Evolutionary conservation across 176 grass and related monocot species (phyloP).

Genomic region (Phoenix dactylifera): DNA sequence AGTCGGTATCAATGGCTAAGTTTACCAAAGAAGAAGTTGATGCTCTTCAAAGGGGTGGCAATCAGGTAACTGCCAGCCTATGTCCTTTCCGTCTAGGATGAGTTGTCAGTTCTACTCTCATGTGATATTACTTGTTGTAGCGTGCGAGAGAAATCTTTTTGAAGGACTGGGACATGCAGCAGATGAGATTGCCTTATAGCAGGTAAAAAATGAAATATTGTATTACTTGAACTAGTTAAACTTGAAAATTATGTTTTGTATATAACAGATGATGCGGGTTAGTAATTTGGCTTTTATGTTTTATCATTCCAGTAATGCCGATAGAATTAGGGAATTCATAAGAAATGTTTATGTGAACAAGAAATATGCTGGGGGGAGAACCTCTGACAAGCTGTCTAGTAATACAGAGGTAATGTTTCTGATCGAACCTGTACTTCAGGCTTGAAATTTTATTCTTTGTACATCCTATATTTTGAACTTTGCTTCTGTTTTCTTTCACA

Average conservation of each 20-base stretch:
- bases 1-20: constrained; percentile 92
- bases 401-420: constrained; percentile 43
- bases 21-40: constrained; percentile 87
- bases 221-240: constrained; percentile 1
- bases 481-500: too few relatives aligned
- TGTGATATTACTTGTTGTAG: constrained; percentile 33
- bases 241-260: too few relatives aligned
- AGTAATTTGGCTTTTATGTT: background rate
- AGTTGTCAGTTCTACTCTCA: constrained; percentile 10
- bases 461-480: too few relatives aligned
- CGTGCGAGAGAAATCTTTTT: constrained; percentile 76
- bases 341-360: constrained; percentile 93
- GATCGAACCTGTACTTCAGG: too few relatives aligned
- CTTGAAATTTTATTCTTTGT: too few relatives aligned
- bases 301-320: constrained; percentile 56
- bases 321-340: constrained; percentile 95
- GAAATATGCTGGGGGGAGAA: constrained; percentile 64
- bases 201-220: constrained; percentile 38
- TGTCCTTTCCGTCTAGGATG: background rate
- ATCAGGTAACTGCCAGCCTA: constrained; percentile 53
- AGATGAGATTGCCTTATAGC: constrained; percentile 83
- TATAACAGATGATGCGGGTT: too few relatives aligned
- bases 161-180: constrained; percentile 90
- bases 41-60: constrained; percentile 76
- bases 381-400: constrained; percentile 37